Evolutionary conservation across 2,329 filamentous ascomycete genomes (phyloP).

Genomic region (Exophiala aquamarina): DNA sequence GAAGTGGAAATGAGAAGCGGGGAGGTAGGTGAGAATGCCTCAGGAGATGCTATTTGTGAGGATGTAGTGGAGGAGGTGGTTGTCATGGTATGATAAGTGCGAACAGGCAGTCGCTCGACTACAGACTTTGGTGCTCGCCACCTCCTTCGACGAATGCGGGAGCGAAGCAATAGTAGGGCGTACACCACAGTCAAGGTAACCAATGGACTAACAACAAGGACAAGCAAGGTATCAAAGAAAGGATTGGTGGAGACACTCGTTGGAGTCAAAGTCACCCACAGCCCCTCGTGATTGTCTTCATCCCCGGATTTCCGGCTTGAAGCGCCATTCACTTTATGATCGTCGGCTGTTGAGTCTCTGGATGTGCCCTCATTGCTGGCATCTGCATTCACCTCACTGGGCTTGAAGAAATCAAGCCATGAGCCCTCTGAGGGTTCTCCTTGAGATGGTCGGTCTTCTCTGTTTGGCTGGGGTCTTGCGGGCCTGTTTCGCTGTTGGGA

Average conservation of each 20-base stretch:
- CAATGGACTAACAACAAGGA: conserved; percentile 90
- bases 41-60: conserved; percentile 62
- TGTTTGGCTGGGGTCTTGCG: neutral
- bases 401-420: conserved; percentile 22
- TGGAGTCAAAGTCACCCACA: conserved; percentile 96
- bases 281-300: conserved; percentile 64
- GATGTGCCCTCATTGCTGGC: conserved; percentile 16
- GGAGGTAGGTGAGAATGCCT: conserved; percentile 70
- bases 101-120: conserved; percentile 89
- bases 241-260: conserved; percentile 84
- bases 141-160: conserved; percentile 80
- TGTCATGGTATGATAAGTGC: conserved; percentile 86
- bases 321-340: conserved; percentile 23
- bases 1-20: conserved; percentile 68
- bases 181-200: conserved; percentile 93
- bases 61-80: conserved; percentile 58
- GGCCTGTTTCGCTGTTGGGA: conserved; percentile 1
- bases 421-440: conserved; percentile 12
- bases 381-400: conserved; percentile 9
- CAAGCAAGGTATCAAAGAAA: conserved; percentile 94
- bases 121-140: conserved; percentile 98
- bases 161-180: conserved; percentile 79
- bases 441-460: neutral
- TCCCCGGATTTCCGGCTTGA: conserved; percentile 30
- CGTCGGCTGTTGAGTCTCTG: conserved; percentile 24